A percentile compares a stretch with the other conserved stretches of the same genome.
Evolutionary conservation across 2,329 filamentous ascomycete species (phyloP).

Genomic region (Penicillium vulpinum): DNA sequence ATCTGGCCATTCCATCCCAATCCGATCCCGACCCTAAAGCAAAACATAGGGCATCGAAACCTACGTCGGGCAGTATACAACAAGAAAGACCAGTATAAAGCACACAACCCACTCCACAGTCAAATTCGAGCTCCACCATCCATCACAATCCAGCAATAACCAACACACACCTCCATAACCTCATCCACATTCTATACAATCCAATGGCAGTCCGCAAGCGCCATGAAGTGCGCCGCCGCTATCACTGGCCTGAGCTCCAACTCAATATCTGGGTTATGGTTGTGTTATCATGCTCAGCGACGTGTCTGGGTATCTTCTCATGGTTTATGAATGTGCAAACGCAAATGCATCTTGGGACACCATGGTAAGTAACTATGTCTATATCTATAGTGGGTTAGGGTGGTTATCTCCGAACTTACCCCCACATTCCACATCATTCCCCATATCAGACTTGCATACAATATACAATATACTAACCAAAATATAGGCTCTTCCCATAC

Average conservation of each 20-base stretch:
- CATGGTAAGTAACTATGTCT: conserved; percentile 53
- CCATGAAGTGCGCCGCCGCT: conserved; percentile 45
- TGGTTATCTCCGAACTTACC: neutral
- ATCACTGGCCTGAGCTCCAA: conserved; percentile 66
- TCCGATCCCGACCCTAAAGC: neutral
- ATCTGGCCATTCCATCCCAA: neutral
- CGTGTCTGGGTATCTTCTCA: conserved; percentile 61
- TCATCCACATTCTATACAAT: neutral
- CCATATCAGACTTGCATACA: neutral
- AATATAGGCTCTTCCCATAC: conserved; percentile 63
- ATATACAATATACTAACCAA: conserved; percentile 8
- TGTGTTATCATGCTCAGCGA: conserved; percentile 59
- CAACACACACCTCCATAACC: too few species aligned
- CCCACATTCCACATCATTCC: conserved; percentile 1
- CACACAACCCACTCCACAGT: neutral
- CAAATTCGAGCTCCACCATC: neutral
- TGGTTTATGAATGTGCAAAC: conserved; percentile 61
- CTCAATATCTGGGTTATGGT: conserved; percentile 66
- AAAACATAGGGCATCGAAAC: conserved; percentile 5
- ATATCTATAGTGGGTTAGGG: neutral
- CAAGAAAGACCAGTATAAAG: neutral
- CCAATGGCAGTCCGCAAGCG: conserved; percentile 36
- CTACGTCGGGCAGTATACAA: conserved; percentile 8
- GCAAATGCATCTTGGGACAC: conserved; percentile 56
- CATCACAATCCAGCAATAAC: neutral